Conservation (phyloP, 176 grass and related monocot species). For the Echinochloa phyllopogon region DNA sequence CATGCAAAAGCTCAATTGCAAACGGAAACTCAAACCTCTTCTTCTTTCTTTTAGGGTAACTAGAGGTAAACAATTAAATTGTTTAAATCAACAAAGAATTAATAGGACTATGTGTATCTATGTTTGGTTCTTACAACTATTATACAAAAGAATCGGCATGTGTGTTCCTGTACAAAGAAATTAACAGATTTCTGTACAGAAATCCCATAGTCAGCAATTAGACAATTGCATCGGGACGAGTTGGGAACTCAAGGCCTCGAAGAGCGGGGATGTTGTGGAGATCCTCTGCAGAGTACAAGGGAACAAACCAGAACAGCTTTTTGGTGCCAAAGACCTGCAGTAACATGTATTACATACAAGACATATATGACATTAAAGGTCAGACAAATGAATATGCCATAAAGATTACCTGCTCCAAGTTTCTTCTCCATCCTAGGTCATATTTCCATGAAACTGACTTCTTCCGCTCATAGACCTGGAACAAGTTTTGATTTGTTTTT, state of each 20-base stretch:
- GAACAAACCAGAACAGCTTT: slow-evolving; percentile 83
- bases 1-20: neutral
- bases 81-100: slow-evolving; percentile 26
- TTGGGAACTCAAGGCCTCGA: slow-evolving; percentile 79
- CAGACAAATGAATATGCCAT: neutral
- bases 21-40: too few species aligned
- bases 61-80: neutral
- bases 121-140: neutral
- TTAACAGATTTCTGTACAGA: slow-evolving; percentile 4
- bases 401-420: slow-evolving; percentile 76
- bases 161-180: slow-evolving; percentile 7
- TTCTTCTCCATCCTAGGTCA: slow-evolving; percentile 78
- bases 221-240: slow-evolving; percentile 50
- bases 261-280: slow-evolving; percentile 67
- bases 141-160: slow-evolving; percentile 27
- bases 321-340: slow-evolving; percentile 85
- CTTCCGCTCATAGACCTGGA: slow-evolving; percentile 73
- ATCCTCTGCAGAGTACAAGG: slow-evolving; percentile 74
- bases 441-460: slow-evolving; percentile 75
- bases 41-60: neutral
- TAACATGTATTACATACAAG: neutral
- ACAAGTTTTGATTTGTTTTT: slow-evolving; percentile 29
- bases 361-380: slow-evolving; percentile 28
- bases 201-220: slow-evolving; percentile 16
- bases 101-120: neutral